Evolutionary conservation across 305 asterid genomes (phyloP).

Genomic region (Solanum hybrid): DNA sequence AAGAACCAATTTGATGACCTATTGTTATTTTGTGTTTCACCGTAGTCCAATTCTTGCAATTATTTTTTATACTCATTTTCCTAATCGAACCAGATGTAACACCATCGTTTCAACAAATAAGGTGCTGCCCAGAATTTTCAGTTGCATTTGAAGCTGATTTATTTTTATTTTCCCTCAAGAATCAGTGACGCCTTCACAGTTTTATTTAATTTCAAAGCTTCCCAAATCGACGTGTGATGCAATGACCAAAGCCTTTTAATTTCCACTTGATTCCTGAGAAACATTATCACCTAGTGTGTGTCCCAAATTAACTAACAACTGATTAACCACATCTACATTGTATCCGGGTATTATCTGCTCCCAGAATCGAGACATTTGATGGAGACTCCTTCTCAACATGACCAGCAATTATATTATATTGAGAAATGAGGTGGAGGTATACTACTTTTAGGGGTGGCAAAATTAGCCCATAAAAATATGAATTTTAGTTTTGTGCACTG

Average conservation of each 20-base stretch:
- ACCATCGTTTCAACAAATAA: background rate
- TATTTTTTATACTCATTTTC: background rate
- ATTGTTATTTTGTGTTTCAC: background rate
- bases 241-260: background rate
- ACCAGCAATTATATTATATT: no score
- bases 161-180: background rate
- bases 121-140: background rate
- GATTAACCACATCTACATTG: background rate
- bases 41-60: background rate
- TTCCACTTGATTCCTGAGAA: background rate
- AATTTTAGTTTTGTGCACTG: background rate
- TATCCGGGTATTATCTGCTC: background rate
- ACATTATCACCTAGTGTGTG: background rate
- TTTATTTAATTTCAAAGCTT: background rate
- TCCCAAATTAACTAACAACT: background rate
- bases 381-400: background rate
- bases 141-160: background rate
- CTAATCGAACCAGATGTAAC: background rate
- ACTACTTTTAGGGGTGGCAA: background rate
- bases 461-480: background rate
- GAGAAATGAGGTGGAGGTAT: background rate
- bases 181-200: background rate
- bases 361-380: no score
- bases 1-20: background rate
- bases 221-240: background rate